A percentile compares a stretch with the other conserved stretches of the same genome.
Evolutionary conservation across 495 filamentous ascomycete genomes (phyloP).

Genomic region (Paragyromitra xinjiangensis): DNA sequence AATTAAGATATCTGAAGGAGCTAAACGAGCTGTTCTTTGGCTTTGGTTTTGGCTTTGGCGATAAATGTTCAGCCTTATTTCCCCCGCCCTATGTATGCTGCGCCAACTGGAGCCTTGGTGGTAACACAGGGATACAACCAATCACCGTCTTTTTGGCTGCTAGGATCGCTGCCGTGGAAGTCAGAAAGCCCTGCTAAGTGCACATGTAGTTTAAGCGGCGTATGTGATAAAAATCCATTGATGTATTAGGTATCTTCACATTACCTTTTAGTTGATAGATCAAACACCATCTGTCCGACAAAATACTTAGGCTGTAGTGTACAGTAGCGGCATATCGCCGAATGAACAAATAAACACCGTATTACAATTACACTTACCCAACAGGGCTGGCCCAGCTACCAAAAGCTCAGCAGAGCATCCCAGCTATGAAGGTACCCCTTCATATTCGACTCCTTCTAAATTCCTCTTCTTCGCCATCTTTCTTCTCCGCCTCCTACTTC

Average conservation of each 20-base stretch:
- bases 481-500: conserved; percentile 29
- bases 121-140: too few species aligned
- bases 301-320: background rate
- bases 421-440: conserved; percentile 46
- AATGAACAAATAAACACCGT: background rate
- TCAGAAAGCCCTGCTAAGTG: background rate
- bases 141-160: too few species aligned
- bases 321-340: background rate
- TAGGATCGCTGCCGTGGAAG: background rate
- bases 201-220: background rate
- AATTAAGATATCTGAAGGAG: too few species aligned
- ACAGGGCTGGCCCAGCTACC: background rate
- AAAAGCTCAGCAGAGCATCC: background rate
- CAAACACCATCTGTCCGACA: background rate
- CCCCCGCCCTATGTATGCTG: too few species aligned
- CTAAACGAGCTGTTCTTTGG: too few species aligned
- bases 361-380: background rate
- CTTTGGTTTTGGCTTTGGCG: too few species aligned
- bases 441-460: conserved; percentile 46
- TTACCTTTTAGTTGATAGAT: background rate
- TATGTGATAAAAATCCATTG: background rate
- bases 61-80: too few species aligned
- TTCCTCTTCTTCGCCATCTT: conserved; percentile 43
- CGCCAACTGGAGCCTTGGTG: too few species aligned
- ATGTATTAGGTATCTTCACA: background rate